phyloP scores from a whole-genome alignment of 2,329 filamentous ascomycete genomes.

The Ophiobolus disseminans region DNA sequence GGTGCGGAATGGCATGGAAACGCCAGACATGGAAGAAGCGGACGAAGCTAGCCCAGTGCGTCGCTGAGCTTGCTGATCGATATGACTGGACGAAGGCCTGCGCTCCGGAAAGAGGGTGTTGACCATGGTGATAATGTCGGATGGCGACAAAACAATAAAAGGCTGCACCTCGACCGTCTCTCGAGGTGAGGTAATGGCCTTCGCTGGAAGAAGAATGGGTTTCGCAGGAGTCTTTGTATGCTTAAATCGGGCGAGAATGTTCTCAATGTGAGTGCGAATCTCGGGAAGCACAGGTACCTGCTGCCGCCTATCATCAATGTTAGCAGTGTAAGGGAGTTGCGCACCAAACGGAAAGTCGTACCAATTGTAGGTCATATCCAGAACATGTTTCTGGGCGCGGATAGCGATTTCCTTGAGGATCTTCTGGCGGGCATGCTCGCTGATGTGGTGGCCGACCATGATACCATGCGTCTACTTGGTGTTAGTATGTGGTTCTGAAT shows the following conservation, averaged over 20 bases:
- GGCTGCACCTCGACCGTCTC: constrained; percentile 81
- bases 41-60: constrained; percentile 55
- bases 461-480: constrained; percentile 61
- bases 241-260: constrained; percentile 70
- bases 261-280: constrained; percentile 74
- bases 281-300: constrained; percentile 68
- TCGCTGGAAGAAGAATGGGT: constrained; percentile 71
- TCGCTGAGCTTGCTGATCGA: constrained; percentile 54
- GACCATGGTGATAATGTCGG: constrained; percentile 80
- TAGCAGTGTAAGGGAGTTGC: constrained; percentile 24
- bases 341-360: constrained; percentile 54
- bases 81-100: constrained; percentile 65
- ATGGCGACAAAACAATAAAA: constrained; percentile 79
- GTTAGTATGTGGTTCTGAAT: constrained; percentile 40
- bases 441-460: constrained; percentile 90
- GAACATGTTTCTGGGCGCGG: constrained; percentile 78
- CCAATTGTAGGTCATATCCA: constrained; percentile 75
- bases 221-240: constrained; percentile 52
- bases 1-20: constrained; percentile 59
- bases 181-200: constrained; percentile 73
- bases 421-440: constrained; percentile 84
- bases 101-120: constrained; percentile 83
- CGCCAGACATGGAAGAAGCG: constrained; percentile 58
- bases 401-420: constrained; percentile 77
- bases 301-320: constrained; percentile 56